Evolutionary conservation across 2,329 filamentous ascomycete genomes (phyloP), one percentile per base, ranked within the genome.

Genomic region (Aspergillus sp.): DNA sequence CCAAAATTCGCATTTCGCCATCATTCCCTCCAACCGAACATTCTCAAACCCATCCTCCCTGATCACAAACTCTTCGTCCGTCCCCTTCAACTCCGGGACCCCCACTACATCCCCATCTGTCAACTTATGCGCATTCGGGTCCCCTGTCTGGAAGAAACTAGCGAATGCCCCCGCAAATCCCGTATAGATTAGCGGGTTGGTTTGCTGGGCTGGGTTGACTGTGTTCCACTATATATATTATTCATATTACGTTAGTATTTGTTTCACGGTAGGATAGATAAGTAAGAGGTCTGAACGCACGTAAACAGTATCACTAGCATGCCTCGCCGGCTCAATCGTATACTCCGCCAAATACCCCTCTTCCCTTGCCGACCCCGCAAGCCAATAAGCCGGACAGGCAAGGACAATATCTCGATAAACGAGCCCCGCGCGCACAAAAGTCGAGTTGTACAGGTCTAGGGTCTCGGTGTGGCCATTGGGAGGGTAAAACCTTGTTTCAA

Each of bases 321-420:
- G 85, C 58, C 78, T 83, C 0, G 85, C 84, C 0, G 85, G 85
- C 6, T 73, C 66, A 52, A 87, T 86, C 0, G 80, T 83, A 63
- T 87, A 87, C 67, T 88, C 83, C 2, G 82, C 81, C 21, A 87
- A 39, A 73, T 82, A 87, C 2, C 82, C 77, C 1, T 75, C 74
- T 15, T 68, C 68, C 1, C 70, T 66, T 1, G 82, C 80, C 2
- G 76, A 75, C 3, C 70, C 70, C 0, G 81, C 76, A 59, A 83
- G 75, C 85, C 84, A 88, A 59, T 82, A 82, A 2, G 80, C 80
- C 0, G 85, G 85, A 67, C 85, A 88, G 0, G 84, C 80, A 7
- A 88, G 77, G 0, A 85, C 80, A 0, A 82, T 71, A 64, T 88
- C 85, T 12, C 85, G 72, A 61, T 83, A 87, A 2, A 88, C 70